Percentiles rank a stretch among this genome's conserved stretches.
These are phyloP conservation scores for Trypanosomatidae sp. DNA, from an alignment of 208 protist genomes.

Conservation along the genomic window DNA sequence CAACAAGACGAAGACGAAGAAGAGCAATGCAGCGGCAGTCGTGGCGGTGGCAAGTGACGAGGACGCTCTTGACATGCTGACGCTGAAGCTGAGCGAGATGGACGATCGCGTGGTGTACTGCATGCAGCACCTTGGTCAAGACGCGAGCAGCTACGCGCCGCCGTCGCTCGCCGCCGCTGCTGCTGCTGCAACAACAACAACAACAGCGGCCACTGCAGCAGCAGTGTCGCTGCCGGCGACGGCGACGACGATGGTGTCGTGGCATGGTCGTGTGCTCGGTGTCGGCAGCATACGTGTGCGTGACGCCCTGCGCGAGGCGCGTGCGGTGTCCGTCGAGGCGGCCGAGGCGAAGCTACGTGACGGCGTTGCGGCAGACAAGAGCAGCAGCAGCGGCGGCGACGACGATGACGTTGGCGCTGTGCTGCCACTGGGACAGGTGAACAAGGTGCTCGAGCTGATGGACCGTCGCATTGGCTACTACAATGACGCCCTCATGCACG, in stretches of 20 bases:
- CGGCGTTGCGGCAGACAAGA: neutral
- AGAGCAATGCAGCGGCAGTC: neutral
- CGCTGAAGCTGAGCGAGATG: conserved; percentile 57
- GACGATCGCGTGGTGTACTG: conserved; percentile 75
- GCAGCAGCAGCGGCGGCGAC: neutral
- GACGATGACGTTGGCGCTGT: conserved; percentile 10
- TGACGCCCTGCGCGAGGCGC: conserved; percentile 67
- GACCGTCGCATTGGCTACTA: conserved; percentile 67
- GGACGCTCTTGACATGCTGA: conserved; percentile 20
- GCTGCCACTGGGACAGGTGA: conserved; percentile 46
- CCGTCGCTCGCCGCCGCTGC: neutral
- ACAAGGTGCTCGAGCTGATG: conserved; percentile 61
- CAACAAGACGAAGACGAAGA: too few species aligned
- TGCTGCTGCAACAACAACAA: neutral
- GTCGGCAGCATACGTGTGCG: conserved; percentile 63
- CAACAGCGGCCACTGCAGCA: neutral
- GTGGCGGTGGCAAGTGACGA: conserved; percentile 15
- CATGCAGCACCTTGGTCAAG: conserved; percentile 68
- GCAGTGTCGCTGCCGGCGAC: conserved; percentile 4
- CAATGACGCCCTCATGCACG: conserved; percentile 73
- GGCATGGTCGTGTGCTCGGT: conserved; percentile 53
- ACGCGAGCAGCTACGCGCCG: conserved; percentile 30
- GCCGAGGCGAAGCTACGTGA: conserved; percentile 32
- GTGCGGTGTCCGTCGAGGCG: conserved; percentile 30
- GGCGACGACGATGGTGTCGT: conserved; percentile 28